These are phyloP conservation scores for Drosera spatulata DNA, from an alignment of 179 eudicot species.

Conservation along the genomic window DNA sequence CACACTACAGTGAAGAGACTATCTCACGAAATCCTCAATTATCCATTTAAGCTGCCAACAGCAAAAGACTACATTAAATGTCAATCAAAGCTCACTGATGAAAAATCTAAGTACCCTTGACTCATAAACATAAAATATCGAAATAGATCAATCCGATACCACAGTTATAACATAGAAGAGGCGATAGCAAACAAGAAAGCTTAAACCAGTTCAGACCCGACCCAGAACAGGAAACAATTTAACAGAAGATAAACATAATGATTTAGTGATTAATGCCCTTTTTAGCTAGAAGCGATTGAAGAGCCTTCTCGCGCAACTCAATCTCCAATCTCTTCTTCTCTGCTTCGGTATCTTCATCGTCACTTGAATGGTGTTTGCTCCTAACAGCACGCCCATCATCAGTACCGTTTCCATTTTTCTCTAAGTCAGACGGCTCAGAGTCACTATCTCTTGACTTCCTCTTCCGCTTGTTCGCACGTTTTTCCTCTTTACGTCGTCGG, in stretches of 20 bases:
- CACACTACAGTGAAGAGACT: slow-evolving; percentile 62
- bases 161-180: no score
- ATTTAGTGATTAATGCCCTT: slow-evolving; percentile 61
- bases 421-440: slow-evolving; percentile 38
- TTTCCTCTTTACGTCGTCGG: slow-evolving; percentile 62
- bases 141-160: slow-evolving; percentile 3
- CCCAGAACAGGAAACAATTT: slow-evolving; percentile 7
- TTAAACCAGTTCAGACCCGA: slow-evolving; percentile 4
- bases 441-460: slow-evolving; percentile 43
- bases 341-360: slow-evolving; percentile 39
- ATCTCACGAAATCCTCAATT: slow-evolving; percentile 86
- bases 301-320: slow-evolving; percentile 89
- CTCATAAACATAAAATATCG: slow-evolving; percentile 12
- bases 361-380: slow-evolving; percentile 25
- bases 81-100: slow-evolving; percentile 27
- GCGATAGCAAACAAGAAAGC: slow-evolving; percentile 8
- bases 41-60: slow-evolving; percentile 96
- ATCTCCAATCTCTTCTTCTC: slow-evolving; percentile 87
- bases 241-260: slow-evolving; percentile 13
- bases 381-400: slow-evolving; percentile 27
- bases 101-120: slow-evolving; percentile 29
- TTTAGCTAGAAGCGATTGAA: slow-evolving; percentile 87
- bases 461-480: slow-evolving; percentile 59
- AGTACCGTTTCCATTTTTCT: slow-evolving; percentile 28
- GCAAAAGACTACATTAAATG: slow-evolving; percentile 73